Evolutionary conservation across 2,329 filamentous ascomycete genomes (phyloP), one percentile per base, ranked within the genome.

Genomic region (Ascomycota sp.): DNA sequence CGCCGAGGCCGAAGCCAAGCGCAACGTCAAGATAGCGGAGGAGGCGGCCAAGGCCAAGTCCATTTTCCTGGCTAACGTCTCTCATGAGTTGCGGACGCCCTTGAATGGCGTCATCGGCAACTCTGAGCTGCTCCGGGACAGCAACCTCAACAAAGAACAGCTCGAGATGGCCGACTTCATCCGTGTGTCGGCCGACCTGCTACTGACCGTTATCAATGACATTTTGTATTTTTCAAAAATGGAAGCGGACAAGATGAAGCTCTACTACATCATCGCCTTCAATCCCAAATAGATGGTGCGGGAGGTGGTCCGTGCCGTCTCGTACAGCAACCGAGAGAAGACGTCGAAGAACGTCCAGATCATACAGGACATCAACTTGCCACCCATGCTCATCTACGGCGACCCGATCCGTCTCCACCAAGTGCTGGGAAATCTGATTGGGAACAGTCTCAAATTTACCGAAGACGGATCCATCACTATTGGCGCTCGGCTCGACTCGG

Each of bases 221-320:
- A 91, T 91, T 32, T 57, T 92, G 2, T 86, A 95, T 51, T 91
- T 93, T 47, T 93, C 83, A 20, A 91, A 92, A 51, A 82, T 89
- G 57, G 82, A 92, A 48, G 81, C 78, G 3, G 80, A 85, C 40
- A 76, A 82, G 48, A 74, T 92, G 57, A 82, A 89, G 46, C 66
- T 85, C n/a, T n/a, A n/a, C 2, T 80, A 80, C 45, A 64, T 74
- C 34, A 73, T 72, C 32, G 68, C 69, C 7, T 75, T 75, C 51
- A 75, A 72, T 38, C 68, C 71, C 0, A 63, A 68, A 39, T 69
- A 74, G 43, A 72, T 75, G 64, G 62, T 76, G 23, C 61, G 66
- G 4, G 71, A 75, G 43, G 69, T 75, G 8, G 68, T 76, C 11
- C 59, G 71, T 20, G 72, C 72, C 3, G 67, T 65, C 5, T 73